These are phyloP conservation scores for Cantharellus cinnabarinus DNA, from an alignment of 768 basidiomycete species.

Conservation along the genomic window DNA sequence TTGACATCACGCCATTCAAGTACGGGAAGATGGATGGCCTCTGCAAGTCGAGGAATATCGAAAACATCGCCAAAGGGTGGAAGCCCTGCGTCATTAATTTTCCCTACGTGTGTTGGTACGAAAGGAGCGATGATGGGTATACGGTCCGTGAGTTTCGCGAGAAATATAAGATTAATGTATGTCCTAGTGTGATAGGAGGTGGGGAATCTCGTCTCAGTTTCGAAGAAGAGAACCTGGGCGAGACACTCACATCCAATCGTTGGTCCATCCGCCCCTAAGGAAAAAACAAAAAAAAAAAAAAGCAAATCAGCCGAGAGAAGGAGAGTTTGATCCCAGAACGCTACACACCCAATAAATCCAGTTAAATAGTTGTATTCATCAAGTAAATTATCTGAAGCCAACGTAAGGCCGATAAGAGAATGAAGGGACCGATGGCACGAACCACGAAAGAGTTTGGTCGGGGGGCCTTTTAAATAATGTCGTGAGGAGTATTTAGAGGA, in stretches of 20 bases:
- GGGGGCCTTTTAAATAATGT: not conserved
- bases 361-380: not conserved
- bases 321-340: not conserved
- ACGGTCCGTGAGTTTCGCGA: slow-evolving; percentile 32
- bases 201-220: not conserved
- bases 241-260: not conserved
- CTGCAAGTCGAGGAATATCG: slow-evolving; percentile 32
- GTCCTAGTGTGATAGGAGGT: slow-evolving; percentile 40
- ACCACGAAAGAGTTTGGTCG: not conserved
- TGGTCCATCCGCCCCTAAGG: not conserved
- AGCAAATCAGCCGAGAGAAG: not conserved
- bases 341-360: not conserved
- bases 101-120: slow-evolving; percentile 22
- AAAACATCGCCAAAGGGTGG: slow-evolving; percentile 39
- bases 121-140: slow-evolving; percentile 40
- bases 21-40: slow-evolving; percentile 25
- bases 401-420: not conserved
- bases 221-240: not conserved
- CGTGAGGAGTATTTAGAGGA: too few species aligned
- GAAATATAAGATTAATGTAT: slow-evolving; percentile 39
- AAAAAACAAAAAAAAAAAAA: not conserved
- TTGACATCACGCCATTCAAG: slow-evolving; percentile 50
- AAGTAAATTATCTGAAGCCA: not conserved
- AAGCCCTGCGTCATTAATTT: slow-evolving; percentile 15
- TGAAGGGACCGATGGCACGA: not conserved